Evolutionary conservation across 2,329 filamentous ascomycete genomes (phyloP).

Genomic region (Pseudogymnoascus sp.): DNA sequence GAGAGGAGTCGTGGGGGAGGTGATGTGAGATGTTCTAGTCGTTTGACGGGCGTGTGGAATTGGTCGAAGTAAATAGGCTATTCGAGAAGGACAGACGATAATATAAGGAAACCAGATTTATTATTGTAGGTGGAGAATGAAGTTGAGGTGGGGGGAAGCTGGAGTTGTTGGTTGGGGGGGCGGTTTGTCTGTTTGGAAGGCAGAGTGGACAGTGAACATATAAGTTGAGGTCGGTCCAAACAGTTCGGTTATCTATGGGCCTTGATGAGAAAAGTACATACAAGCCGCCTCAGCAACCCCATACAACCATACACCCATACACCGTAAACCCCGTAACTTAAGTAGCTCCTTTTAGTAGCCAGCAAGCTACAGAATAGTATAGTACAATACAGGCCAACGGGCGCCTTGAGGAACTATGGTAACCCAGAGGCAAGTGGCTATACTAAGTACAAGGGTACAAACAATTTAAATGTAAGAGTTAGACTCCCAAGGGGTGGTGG

Average conservation of each 20-base stretch:
- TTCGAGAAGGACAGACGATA: conserved; percentile 8
- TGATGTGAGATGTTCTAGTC: neutral
- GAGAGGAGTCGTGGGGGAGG: neutral
- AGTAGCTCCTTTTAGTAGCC: neutral
- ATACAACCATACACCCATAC: too few relatives aligned
- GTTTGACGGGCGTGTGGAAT: neutral
- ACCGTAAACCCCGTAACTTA: neutral
- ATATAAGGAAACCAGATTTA: conserved; percentile 8
- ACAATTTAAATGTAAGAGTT: conserved; percentile 8
- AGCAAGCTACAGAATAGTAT: neutral
- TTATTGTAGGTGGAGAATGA: conserved; percentile 3
- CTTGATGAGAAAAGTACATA: neutral
- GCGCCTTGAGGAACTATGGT: neutral
- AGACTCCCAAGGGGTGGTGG: neutral
- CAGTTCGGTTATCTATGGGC: conserved; percentile 4
- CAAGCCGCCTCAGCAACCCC: neutral
- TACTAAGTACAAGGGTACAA: conserved; percentile 1
- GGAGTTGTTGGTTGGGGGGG: neutral
- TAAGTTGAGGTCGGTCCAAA: conserved; percentile 8
- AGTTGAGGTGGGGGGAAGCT: neutral
- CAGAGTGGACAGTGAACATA: conserved; percentile 4
- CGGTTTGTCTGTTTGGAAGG: conserved; percentile 3
- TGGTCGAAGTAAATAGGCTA: conserved; percentile 8
- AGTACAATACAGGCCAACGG: neutral
- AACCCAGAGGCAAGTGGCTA: neutral